These are phyloP conservation scores for Coriolopsis trogii DNA, from an alignment of 1,284 basidiomycete genomes.

Conservation along the genomic window DNA sequence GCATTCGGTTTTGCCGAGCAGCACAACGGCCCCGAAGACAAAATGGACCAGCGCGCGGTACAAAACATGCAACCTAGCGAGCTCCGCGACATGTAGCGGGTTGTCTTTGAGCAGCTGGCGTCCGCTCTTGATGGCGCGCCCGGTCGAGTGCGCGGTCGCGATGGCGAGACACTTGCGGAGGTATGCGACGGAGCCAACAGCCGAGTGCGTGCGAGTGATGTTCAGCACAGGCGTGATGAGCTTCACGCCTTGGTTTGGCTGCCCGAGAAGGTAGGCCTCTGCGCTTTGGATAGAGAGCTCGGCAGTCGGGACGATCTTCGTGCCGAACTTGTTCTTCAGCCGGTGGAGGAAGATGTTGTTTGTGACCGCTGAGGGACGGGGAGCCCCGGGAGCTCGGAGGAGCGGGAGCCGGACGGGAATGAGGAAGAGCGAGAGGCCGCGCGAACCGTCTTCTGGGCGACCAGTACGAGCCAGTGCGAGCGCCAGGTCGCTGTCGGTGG, in stretches of 20 bases:
- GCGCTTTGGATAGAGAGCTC: slow-evolving; percentile 69
- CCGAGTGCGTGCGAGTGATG: slow-evolving; percentile 75
- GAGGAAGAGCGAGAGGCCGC: slow-evolving; percentile 72
- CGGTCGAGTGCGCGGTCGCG: slow-evolving; percentile 62
- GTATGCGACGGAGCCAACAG: slow-evolving; percentile 57
- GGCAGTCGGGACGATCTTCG: slow-evolving; percentile 76
- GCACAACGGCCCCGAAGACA: slow-evolving; percentile 55
- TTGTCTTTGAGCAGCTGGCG: slow-evolving; percentile 53
- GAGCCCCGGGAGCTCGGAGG: slow-evolving; percentile 40
- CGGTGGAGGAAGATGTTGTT: slow-evolving; percentile 77
- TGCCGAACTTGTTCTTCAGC: slow-evolving; percentile 82
- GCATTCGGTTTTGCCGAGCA: slow-evolving; percentile 69
- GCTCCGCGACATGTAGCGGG: slow-evolving; percentile 63
- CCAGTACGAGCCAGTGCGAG: slow-evolving; percentile 76
- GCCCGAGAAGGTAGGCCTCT: slow-evolving; percentile 68
- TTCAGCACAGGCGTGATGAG: slow-evolving; percentile 74
- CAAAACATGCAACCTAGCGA: slow-evolving; percentile 59
- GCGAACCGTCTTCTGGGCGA: slow-evolving; percentile 50
- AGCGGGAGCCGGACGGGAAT: slow-evolving; percentile 64
- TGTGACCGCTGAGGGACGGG: slow-evolving; percentile 49
- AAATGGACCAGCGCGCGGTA: slow-evolving; percentile 72
- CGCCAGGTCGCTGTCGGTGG: slow-evolving; percentile 75
- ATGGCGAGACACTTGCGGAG: slow-evolving; percentile 68
- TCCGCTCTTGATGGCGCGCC: slow-evolving; percentile 56
- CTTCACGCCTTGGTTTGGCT: slow-evolving; percentile 66